A percentile compares a stretch with the other conserved stretches of the same genome.
phyloP scores from a whole-genome alignment of 805 yeast genomes.

The Wickerhamomyces chaumierensis region DNA sequence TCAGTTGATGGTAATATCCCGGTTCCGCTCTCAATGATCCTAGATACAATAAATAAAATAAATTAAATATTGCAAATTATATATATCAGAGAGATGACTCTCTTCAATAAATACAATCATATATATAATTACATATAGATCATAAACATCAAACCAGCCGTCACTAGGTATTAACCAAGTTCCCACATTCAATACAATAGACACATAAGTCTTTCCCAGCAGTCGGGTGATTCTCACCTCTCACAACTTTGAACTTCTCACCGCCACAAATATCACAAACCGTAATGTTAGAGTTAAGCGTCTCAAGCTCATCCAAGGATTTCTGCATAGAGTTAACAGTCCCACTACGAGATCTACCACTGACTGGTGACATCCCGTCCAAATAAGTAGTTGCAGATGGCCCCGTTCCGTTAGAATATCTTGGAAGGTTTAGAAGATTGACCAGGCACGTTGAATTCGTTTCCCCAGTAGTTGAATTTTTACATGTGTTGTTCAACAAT shows the following conservation, averaged over 20 bases:
- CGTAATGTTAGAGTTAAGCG: conserved; percentile 1
- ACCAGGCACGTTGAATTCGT: too few species aligned
- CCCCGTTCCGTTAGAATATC: too few species aligned
- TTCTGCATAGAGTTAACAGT: not conserved
- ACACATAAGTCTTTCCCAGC: conserved; percentile 5
- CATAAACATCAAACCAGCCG: too few species aligned
- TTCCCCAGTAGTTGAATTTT: too few species aligned
- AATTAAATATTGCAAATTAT: too few species aligned
- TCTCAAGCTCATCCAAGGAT: not conserved
- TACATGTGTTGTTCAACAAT: not conserved
- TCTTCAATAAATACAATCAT: too few species aligned
- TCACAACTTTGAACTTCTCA: conserved; percentile 15
- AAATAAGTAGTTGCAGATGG: not conserved
- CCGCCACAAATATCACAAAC: conserved; percentile 18
- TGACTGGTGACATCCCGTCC: not conserved
- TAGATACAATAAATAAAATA: too few species aligned
- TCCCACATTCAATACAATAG: conserved; percentile 19
- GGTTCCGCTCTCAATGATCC: too few species aligned
- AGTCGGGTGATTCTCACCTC: not conserved
- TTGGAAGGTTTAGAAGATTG: too few species aligned
- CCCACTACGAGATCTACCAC: not conserved
- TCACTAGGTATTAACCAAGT: conserved; percentile 9
- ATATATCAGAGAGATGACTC: too few species aligned
- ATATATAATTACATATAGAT: too few species aligned
- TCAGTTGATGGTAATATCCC: too few species aligned